Evolutionary conservation across 352 stramenopile genomes (phyloP).

Genomic region (Globisporangium recalcitrans): DNA sequence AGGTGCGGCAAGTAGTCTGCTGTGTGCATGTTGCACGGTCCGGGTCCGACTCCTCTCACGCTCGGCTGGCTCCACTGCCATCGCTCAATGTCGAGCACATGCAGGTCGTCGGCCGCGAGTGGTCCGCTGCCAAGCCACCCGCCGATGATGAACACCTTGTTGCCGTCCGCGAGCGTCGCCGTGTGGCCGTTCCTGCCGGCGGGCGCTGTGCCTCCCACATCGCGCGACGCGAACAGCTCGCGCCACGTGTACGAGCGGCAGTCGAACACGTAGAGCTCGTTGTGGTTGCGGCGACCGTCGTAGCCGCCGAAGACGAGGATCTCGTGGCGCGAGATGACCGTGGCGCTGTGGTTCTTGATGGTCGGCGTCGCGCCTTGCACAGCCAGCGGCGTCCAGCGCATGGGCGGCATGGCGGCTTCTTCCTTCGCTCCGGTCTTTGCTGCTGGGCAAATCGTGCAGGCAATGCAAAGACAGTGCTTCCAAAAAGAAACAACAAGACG

Average conservation of each 20-base stretch:
- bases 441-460: neutral
- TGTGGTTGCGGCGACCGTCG: slow-evolving; percentile 93
- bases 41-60: slow-evolving; percentile 38
- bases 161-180: slow-evolving; percentile 84
- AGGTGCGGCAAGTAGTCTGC: slow-evolving; percentile 87
- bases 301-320: slow-evolving; percentile 92
- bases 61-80: slow-evolving; percentile 59
- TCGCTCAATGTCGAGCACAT: slow-evolving; percentile 85
- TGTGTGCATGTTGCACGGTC: slow-evolving; percentile 98
- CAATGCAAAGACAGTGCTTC: neutral
- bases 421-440: neutral
- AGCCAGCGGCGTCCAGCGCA: slow-evolving; percentile 60
- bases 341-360: slow-evolving; percentile 87
- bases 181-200: slow-evolving; percentile 94
- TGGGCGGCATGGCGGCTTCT: slow-evolving; percentile 22
- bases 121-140: slow-evolving; percentile 92
- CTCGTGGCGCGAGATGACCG: slow-evolving; percentile 45
- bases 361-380: slow-evolving; percentile 44
- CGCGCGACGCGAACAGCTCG: slow-evolving; percentile 28
- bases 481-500: slow-evolving; percentile 1
- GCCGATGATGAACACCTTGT: slow-evolving; percentile 91
- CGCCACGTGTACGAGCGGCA: slow-evolving; percentile 74
- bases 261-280: slow-evolving; percentile 87
- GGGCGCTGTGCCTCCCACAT: slow-evolving; percentile 47
- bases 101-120: slow-evolving; percentile 89